phyloP scores from a whole-genome alignment of 2,329 filamentous ascomycete species.

The Alternaria sp. region DNA sequence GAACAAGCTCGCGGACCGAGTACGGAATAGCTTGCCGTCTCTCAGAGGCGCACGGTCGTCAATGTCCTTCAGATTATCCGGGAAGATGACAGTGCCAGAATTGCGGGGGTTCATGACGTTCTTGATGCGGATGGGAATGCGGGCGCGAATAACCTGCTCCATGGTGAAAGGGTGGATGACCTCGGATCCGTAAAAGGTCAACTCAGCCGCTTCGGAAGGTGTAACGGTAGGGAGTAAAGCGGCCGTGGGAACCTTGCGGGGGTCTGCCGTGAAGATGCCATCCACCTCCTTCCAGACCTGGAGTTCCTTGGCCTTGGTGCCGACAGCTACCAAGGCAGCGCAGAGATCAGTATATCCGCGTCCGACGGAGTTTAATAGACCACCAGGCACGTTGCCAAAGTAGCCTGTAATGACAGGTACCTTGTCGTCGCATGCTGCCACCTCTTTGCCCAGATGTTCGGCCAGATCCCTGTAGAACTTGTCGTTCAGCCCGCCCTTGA shows the following conservation, averaged over 20 bases:
- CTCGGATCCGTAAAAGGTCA: constrained; percentile 80
- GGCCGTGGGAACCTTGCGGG: constrained; percentile 91
- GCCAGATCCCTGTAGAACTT: constrained; percentile 58
- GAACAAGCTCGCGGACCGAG: constrained; percentile 57
- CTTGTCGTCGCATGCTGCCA: constrained; percentile 55
- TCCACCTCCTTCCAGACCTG: constrained; percentile 99
- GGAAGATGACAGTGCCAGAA: constrained; percentile 81
- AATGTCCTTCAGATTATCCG: constrained; percentile 69
- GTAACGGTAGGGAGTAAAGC: constrained; percentile 87
- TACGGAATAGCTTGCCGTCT: constrained; percentile 64
- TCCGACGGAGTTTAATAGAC: constrained; percentile 88
- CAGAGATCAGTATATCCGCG: constrained; percentile 97
- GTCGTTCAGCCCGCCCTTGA: constrained; percentile 54
- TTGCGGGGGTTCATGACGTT: constrained; percentile 88
- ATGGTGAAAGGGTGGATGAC: constrained; percentile 99
- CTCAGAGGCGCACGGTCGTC: constrained; percentile 64
- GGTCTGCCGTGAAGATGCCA: constrained; percentile 88
- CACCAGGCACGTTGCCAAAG: constrained; percentile 92
- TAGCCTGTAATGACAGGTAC: constrained; percentile 76
- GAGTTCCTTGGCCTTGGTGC: constrained; percentile 83
- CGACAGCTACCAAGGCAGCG: constrained; percentile 89
- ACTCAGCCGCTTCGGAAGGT: constrained; percentile 90
- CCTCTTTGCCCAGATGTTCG: constrained; percentile 52
- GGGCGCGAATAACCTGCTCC: constrained; percentile 83
- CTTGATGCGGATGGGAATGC: constrained; percentile 88